Evolutionary conservation across 768 basidiomycete species (phyloP).

Genomic region (Suillus decipiens): DNA sequence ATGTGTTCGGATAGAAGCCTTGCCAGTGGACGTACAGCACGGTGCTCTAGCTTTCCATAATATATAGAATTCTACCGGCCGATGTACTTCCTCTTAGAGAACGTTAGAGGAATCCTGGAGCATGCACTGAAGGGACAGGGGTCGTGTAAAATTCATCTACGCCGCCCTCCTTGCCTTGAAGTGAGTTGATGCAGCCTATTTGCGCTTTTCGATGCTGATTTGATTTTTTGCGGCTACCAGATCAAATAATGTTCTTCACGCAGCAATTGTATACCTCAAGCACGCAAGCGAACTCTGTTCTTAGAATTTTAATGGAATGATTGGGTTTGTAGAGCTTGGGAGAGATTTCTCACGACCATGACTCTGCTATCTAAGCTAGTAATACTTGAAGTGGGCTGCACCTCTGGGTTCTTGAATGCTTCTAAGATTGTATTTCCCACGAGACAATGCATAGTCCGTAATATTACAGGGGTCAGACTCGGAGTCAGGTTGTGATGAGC

Average conservation of each 20-base stretch:
- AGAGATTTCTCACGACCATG: too few species aligned
- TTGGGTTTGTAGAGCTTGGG: too few species aligned
- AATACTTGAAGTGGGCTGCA: too few species aligned
- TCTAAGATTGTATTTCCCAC: too few species aligned
- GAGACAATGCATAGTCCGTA: too few species aligned
- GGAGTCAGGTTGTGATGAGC: too few species aligned
- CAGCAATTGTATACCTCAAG: conserved; percentile 71
- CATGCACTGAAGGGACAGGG: conserved; percentile 44
- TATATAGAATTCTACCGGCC: conserved; percentile 68
- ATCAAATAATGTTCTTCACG: conserved; percentile 63
- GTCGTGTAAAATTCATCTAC: conserved; percentile 67
- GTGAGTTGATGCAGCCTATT: conserved; percentile 22
- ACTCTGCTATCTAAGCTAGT: too few species aligned
- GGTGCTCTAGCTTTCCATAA: too few species aligned
- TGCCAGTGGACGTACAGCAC: too few species aligned
- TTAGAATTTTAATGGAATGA: conserved; percentile 34
- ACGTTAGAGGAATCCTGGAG: conserved; percentile 62
- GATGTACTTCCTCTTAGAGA: conserved; percentile 68
- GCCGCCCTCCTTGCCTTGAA: conserved; percentile 59
- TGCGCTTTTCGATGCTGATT: conserved; percentile 4
- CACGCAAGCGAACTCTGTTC: conserved; percentile 66
- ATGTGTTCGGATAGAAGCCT: too few species aligned
- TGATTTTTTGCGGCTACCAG: conserved; percentile 52
- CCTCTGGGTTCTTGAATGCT: too few species aligned
- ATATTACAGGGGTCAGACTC: too few species aligned